A percentile compares a stretch with the other conserved stretches of the same genome.
These are phyloP conservation scores for Penicillium fuscoglaucum DNA, from an alignment of 2,329 filamentous ascomycete species.

Conservation along the genomic window DNA sequence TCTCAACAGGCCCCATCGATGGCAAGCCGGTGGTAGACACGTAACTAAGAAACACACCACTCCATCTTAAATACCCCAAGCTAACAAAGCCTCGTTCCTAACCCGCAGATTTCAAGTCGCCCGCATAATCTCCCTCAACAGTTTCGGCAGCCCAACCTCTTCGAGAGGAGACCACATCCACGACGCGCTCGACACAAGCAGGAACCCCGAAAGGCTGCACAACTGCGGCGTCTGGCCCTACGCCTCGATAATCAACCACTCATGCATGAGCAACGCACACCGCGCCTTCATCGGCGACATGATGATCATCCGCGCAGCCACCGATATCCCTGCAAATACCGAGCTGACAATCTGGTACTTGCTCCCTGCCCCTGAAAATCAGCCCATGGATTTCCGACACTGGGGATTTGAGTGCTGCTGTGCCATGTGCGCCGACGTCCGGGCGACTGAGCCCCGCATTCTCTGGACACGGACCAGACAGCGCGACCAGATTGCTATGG, in stretches of 20 bases:
- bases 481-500: neutral
- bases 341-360: conserved; percentile 51
- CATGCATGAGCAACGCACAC: conserved; percentile 50
- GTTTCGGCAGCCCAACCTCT: conserved; percentile 40
- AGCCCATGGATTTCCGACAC: conserved; percentile 4
- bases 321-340: conserved; percentile 45
- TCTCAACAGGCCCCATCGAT: neutral
- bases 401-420: conserved; percentile 30
- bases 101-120: conserved; percentile 48
- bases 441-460: neutral
- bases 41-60: neutral
- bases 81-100: neutral
- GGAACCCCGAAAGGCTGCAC: neutral
- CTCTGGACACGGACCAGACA: neutral
- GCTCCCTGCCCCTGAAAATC: conserved; percentile 7
- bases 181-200: conserved; percentile 13
- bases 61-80: neutral
- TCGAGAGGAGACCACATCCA: neutral
- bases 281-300: conserved; percentile 58
- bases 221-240: conserved; percentile 51
- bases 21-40: neutral
- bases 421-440: conserved; percentile 22
- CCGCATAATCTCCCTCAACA: conserved; percentile 47
- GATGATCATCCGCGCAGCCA: conserved; percentile 51
- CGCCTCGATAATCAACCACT: conserved; percentile 56